Evolutionary conservation across 257 asterid species (phyloP).

Genomic region (Solanum stenotomum): DNA sequence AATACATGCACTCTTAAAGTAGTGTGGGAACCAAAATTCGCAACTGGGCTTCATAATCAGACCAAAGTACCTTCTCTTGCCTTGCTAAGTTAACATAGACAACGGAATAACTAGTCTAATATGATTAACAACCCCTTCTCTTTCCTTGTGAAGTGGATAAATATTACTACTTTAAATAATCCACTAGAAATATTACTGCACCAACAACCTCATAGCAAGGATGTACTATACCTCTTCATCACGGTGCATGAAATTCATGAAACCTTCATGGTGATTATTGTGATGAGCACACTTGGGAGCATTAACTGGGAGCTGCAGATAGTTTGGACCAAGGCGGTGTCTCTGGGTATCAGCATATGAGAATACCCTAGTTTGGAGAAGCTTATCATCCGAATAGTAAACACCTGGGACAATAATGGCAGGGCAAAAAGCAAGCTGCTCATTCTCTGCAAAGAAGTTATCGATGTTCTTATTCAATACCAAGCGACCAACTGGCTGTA

Average conservation of each 20-base stretch:
- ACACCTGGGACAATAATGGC: slow-evolving; percentile 42
- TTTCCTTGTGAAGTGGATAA: not conserved
- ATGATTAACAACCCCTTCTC: not conserved
- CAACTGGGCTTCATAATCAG: not conserved
- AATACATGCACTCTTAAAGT: not conserved
- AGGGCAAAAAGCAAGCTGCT: slow-evolving; percentile 48
- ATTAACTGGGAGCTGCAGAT: slow-evolving; percentile 43
- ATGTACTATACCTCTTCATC: slow-evolving; percentile 40
- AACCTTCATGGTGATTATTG: slow-evolving; percentile 41
- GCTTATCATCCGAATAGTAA: slow-evolving; percentile 37
- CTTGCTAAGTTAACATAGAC: not conserved
- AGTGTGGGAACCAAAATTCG: not conserved
- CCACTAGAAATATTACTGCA: not conserved
- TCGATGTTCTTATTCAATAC: slow-evolving; percentile 89
- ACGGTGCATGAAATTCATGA: slow-evolving; percentile 45
- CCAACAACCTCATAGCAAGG: not conserved
- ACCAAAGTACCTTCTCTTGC: not conserved
- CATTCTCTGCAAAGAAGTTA: slow-evolving; percentile 53
- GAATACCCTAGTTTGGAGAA: slow-evolving; percentile 40
- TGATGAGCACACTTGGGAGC: slow-evolving; percentile 49
- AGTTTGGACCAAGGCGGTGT: slow-evolving; percentile 47
- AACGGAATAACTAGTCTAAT: not conserved
- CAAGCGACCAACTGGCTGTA: slow-evolving; percentile 97
- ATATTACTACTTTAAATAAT: not conserved
- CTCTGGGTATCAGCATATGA: slow-evolving; percentile 42